A percentile compares a stretch with the other conserved stretches of the same genome.
These are phyloP conservation scores for Haematococcus lacustris DNA, from an alignment of 139 green algal species.

Conservation along the genomic window DNA sequence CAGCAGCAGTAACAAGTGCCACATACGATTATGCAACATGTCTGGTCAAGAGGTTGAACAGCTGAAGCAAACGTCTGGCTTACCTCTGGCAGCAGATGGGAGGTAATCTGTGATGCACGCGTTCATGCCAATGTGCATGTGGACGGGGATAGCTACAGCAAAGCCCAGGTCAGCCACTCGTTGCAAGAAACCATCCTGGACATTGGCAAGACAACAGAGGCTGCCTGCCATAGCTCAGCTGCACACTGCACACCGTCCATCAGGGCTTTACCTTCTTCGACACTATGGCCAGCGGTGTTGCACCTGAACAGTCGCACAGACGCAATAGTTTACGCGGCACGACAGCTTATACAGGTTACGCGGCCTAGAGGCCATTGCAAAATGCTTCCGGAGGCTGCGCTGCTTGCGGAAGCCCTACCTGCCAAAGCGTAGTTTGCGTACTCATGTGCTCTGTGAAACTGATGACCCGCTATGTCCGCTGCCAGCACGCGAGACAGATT, in stretches of 20 bases:
- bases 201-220: too few relatives aligned
- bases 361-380: too few relatives aligned
- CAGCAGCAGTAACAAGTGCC: neutral
- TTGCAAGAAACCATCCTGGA: constrained; percentile 35
- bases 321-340: too few relatives aligned
- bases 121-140: constrained; percentile 72
- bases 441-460: constrained; percentile 39
- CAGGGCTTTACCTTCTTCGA: constrained; percentile 25
- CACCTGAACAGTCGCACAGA: constrained; percentile 15
- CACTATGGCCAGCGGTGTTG: constrained; percentile 19
- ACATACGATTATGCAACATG: neutral
- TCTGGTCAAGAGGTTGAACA: neutral
- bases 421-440: constrained; percentile 36
- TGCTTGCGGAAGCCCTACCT: constrained; percentile 19
- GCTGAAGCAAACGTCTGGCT: neutral
- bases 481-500: constrained; percentile 11
- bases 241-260: too few relatives aligned
- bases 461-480: constrained; percentile 46
- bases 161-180: constrained; percentile 46
- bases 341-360: too few relatives aligned
- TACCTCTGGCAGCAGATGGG: constrained; percentile 42
- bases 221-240: too few relatives aligned
- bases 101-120: constrained; percentile 70
- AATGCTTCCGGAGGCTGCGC: too few relatives aligned
- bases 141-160: constrained; percentile 51